Percentiles rank a stretch among this genome's conserved stretches.
These are phyloP conservation scores for Candida taoyuanica DNA, from an alignment of 805 yeast genomes.

Conservation along the genomic window DNA sequence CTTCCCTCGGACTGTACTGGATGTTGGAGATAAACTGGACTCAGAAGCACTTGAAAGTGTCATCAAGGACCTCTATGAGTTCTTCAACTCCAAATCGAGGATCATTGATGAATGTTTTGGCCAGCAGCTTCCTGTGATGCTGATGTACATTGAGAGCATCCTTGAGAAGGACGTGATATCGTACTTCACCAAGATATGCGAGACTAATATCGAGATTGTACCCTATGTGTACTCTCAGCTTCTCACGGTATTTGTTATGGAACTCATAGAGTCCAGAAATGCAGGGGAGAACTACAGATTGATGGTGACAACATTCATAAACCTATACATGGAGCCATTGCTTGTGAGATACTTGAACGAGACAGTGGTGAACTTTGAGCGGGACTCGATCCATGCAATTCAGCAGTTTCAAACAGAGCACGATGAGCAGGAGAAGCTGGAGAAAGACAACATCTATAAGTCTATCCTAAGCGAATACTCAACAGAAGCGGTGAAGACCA, in stretches of 20 bases:
- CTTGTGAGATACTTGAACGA: conserved; percentile 31
- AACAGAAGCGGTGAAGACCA: conserved; percentile 27
- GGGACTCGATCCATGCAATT: conserved; percentile 25
- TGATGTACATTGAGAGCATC: conserved; percentile 34
- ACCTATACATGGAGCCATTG: conserved; percentile 34
- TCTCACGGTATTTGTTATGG: conserved; percentile 29
- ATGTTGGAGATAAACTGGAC: conserved; percentile 21
- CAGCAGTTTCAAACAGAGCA: conserved; percentile 24
- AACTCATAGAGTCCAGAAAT: conserved; percentile 33
- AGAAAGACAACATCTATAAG: conserved; percentile 40
- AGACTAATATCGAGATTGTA: conserved; percentile 26
- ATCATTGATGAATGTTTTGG: conserved; percentile 36
- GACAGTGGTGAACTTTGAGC: conserved; percentile 29
- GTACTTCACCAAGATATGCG: conserved; percentile 24
- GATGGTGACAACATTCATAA: conserved; percentile 30
- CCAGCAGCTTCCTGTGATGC: conserved; percentile 35
- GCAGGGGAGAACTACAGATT: conserved; percentile 32
- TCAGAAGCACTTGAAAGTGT: conserved; percentile 22
- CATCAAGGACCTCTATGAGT: conserved; percentile 26
- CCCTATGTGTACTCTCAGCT: conserved; percentile 31
- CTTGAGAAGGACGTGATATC: conserved; percentile 33
- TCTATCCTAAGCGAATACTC: conserved; percentile 36
- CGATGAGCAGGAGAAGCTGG: conserved; percentile 31
- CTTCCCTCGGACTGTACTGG: conserved; percentile 27
- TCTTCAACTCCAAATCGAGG: conserved; percentile 32